Evolutionary conservation across 768 basidiomycete genomes (phyloP).

Genomic region (Termitomyces sp.): DNA sequence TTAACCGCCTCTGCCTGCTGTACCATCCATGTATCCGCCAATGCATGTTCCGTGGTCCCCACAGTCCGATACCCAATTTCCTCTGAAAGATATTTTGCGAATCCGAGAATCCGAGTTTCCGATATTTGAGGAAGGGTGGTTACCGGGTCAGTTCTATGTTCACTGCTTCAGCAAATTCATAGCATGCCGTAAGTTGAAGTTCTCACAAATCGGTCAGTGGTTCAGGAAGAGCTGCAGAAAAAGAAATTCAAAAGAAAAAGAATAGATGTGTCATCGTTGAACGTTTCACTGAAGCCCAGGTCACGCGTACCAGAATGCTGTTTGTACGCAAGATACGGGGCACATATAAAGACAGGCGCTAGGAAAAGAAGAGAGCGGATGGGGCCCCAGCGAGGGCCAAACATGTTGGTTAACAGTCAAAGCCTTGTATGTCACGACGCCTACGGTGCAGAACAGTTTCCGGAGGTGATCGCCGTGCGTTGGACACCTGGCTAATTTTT

Average conservation of each 20-base stretch:
- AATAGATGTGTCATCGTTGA: constrained; percentile 9
- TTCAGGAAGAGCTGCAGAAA: constrained; percentile 48
- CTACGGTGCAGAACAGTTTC: not conserved
- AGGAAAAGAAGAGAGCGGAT: constrained; percentile 55
- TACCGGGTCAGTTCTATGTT: constrained; percentile 41
- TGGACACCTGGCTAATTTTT: not conserved
- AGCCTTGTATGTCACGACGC: constrained; percentile 5
- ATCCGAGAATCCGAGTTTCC: constrained; percentile 62
- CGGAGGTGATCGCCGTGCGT: not conserved
- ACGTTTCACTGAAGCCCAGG: not conserved
- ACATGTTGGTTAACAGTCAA: constrained; percentile 17
- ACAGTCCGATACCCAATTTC: constrained; percentile 90
- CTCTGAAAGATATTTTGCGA: constrained; percentile 73
- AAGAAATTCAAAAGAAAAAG: no score
- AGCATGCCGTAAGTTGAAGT: not conserved
- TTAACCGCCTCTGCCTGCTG: constrained; percentile 63
- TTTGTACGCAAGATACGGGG: constrained; percentile 45
- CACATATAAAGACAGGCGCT: constrained; percentile 51
- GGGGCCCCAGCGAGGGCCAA: constrained; percentile 50
- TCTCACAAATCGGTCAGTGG: constrained; percentile 55
- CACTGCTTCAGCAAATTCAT: not conserved
- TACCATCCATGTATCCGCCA: constrained; percentile 82
- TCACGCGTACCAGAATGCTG: constrained; percentile 46
- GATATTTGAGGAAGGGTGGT: constrained; percentile 70
- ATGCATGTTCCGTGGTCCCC: constrained; percentile 84